These are phyloP conservation scores for Apophysomyces ossiformis DNA, from an alignment of 371 early-diverging fungal genomes.

Conservation along the genomic window DNA sequence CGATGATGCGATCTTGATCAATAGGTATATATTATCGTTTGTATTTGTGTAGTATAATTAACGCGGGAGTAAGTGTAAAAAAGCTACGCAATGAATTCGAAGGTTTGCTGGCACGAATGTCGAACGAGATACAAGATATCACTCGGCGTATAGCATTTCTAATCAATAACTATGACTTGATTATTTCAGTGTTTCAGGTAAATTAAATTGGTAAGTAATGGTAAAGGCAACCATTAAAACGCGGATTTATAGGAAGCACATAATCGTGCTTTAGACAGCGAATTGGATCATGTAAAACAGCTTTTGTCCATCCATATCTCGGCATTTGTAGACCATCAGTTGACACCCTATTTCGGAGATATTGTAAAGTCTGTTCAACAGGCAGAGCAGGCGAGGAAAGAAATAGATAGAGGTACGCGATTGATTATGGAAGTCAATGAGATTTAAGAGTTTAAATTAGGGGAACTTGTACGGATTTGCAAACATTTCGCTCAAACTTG, in stretches of 20 bases:
- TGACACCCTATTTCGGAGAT: constrained; percentile 78
- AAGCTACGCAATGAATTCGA: constrained; percentile 83
- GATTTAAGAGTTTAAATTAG: constrained; percentile 9
- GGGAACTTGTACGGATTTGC: constrained; percentile 67
- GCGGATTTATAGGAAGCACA: constrained; percentile 61
- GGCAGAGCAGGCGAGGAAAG: constrained; percentile 57
- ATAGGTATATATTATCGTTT: constrained; percentile 58
- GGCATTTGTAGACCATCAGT: constrained; percentile 86
- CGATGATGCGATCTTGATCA: constrained; percentile 78
- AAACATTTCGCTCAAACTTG: constrained; percentile 79
- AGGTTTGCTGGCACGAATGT: constrained; percentile 68
- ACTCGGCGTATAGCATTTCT: constrained; percentile 77
- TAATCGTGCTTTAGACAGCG: constrained; percentile 67
- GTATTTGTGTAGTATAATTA: background rate
- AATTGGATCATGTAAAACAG: constrained; percentile 74
- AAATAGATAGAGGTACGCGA: constrained; percentile 6
- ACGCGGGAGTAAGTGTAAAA: constrained; percentile 53
- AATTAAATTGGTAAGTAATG: background rate
- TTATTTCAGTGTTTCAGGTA: constrained; percentile 74
- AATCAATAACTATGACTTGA: constrained; percentile 92
- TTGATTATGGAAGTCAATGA: background rate
- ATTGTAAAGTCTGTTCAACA: constrained; percentile 77
- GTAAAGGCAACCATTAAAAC: background rate
- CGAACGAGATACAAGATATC: constrained; percentile 71
- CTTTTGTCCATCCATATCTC: constrained; percentile 70